Base-by-base conservation (phyloP, 129 eudicot species). In the Artemisia argyi region DNA sequence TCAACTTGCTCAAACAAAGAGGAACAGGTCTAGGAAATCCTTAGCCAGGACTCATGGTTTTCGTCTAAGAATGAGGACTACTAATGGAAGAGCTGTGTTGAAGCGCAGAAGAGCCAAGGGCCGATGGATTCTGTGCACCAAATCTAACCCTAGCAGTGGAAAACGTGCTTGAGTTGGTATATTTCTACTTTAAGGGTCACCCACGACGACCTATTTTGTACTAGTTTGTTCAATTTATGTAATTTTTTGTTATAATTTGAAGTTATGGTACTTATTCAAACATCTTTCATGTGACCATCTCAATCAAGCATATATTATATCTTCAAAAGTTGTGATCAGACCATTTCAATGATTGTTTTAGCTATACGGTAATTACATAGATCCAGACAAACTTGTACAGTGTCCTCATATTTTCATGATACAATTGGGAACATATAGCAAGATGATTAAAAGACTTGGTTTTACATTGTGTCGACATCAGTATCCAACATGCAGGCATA, bases 31-130 rank as follows among this genome's bases (percentile, higher is more conserved):
- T 11, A 82, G 99, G 39, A 95, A 95, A 80, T 95, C 99, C 13
- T 82, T 95, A 68, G 97, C 99, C 69, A 80, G 96, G 7, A 86
- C 91, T 44, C 97, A 95, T 49, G 99, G 99, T 14, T 95, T 95
- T 57, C 91, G 97, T 61, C 78, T 69, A 48, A 85, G 99, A 60
- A 95, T 91, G 99, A 83, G 89, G 17, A 88, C 99, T 54, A 85
- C 97, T 39, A 63, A 83, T 47, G 99, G 97, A 61, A 78, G 96
- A 82, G 99, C 99, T 22, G n/a, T 83, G 60, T 42, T 95, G 24
- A 78, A 71, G 81, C 94, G 95, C 14, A 78, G 99, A 62, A 91
- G 99, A 81, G 99, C 91, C 39, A 91, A 95, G 85, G 99, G 99
- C 2, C 83, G 99, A 65, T 77, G 84, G 91, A 63, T 51, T 11